A percentile compares a stretch with the other conserved stretches of the same genome.
phyloP scores from a whole-genome alignment of 2,329 filamentous ascomycete genomes.

The Diaporthe nobilis region DNA sequence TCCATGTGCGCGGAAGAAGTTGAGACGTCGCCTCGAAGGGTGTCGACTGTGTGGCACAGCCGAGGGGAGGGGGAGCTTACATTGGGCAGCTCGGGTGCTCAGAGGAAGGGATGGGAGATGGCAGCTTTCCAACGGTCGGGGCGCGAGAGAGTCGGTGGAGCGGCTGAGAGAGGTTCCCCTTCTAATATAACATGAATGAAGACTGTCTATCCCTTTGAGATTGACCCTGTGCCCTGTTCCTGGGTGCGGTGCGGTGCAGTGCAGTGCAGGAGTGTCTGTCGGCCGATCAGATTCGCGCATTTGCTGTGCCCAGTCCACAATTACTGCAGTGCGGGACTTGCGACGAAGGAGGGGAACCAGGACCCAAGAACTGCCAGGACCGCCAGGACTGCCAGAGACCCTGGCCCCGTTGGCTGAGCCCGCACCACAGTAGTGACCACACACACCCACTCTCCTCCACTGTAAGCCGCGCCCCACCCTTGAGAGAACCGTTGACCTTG shows the following conservation, averaged over 20 bases:
- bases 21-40: constrained; percentile 7
- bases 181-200: constrained; percentile 29
- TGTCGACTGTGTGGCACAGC: not conserved
- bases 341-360: constrained; percentile 31
- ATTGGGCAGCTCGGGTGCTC: constrained; percentile 12
- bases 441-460: constrained; percentile 15
- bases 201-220: constrained; percentile 16
- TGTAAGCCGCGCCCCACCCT: constrained; percentile 30
- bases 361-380: constrained; percentile 3
- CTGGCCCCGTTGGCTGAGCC: constrained; percentile 30
- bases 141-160: constrained; percentile 7
- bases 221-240: no score
- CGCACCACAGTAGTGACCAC: constrained; percentile 7
- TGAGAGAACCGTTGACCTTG: constrained; percentile 8
- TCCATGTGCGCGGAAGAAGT: constrained; percentile 5
- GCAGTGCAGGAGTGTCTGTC: constrained; percentile 7
- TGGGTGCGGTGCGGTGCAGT: constrained; percentile 3
- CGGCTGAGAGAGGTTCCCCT: constrained; percentile 11
- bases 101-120: not conserved
- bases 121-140: constrained; percentile 19
- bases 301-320: constrained; percentile 32
- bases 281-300: constrained; percentile 19
- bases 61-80: constrained; percentile 30
- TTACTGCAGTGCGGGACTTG: constrained; percentile 31
- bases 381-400: constrained; percentile 11